Evolutionary conservation across 768 basidiomycete genomes (phyloP), one percentile per base, ranked within the genome.

Genomic region (Pisolithus tinctorius): DNA sequence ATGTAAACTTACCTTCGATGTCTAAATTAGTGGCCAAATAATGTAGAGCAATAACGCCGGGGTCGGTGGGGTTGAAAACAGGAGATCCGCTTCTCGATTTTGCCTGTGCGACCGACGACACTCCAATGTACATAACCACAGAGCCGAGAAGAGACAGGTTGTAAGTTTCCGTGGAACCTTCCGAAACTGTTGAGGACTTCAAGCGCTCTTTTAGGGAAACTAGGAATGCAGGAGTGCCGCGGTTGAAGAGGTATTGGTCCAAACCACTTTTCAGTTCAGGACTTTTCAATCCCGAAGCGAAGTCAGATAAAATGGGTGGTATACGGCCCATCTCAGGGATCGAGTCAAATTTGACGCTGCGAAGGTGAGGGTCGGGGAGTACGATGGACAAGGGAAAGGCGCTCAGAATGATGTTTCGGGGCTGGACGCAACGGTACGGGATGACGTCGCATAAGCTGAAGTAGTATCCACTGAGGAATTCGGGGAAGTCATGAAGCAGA

Each of bases 401-500:
- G 66, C 90, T 88, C 56, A 97, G 84, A 55, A 99, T 83, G 71
- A 99, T 84, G 73, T 99, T 99, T 59, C 93, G 87, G 48, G 98
- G 80, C 69, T 99, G 96, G 52, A 95, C 84, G 78, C 94, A 97
- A 56, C 87, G 82, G 26, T 86, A 76, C 43, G 96, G 96, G 55
- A 99, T 90, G 54, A 81, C 86, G 57, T 98, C 95, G 63, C 93
- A 92, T 30, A 99, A 82, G 40, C 91, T 86, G 72, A 95, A 94
- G 70, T 97, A 95, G 66, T 94, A 93, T 72, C 94, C 93, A 67
- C 86, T 91, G 55, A 98, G 77, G 76, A 98, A 98, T 55, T 97
- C 96, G 47, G 96, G 96, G 77, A 98, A 98, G 70, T 98, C 96
- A 69, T 99, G 94, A 17, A 99, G 82, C 47, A 99, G 84, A 52